These are phyloP conservation scores for Blastomyces emzantsi DNA, from an alignment of 2,329 filamentous ascomycete species.

Conservation along the genomic window DNA sequence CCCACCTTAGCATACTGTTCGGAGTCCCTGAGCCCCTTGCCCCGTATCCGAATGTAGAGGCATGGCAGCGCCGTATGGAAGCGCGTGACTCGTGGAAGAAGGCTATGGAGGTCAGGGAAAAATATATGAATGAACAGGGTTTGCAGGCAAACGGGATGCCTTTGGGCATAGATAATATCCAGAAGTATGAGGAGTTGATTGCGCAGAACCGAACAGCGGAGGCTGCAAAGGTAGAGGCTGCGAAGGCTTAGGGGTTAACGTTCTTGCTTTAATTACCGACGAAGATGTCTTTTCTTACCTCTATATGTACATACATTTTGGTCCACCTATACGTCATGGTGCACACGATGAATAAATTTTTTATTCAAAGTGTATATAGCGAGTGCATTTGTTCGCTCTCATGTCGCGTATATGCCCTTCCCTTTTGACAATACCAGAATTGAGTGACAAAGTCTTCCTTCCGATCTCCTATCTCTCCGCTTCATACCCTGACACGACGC, in stretches of 20 bases:
- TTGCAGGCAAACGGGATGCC: not conserved
- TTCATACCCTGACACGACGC: not conserved
- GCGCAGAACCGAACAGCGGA: not conserved
- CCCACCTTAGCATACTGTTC: conserved; percentile 7
- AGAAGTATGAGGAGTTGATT: not conserved
- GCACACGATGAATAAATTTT: not conserved
- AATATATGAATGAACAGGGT: not conserved
- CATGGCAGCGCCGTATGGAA: conserved; percentile 25
- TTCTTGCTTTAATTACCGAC: not conserved
- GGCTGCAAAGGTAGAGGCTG: not conserved
- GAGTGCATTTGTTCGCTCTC: not conserved
- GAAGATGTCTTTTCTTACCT: not conserved
- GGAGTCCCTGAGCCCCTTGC: conserved; percentile 20
- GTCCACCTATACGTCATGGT: not conserved
- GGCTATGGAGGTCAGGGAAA: not conserved
- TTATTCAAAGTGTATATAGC: not conserved
- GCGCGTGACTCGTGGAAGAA: conserved; percentile 23
- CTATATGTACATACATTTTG: not conserved
- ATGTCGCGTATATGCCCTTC: not conserved
- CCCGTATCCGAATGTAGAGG: conserved; percentile 24
- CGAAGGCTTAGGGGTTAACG: not conserved
- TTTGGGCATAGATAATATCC: not conserved
- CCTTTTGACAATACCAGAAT: not conserved
- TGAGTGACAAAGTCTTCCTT: not conserved
- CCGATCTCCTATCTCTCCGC: not conserved